These are phyloP conservation scores for Cryomyces minteri DNA, from an alignment of 495 filamentous ascomycete genomes.

Conservation along the genomic window DNA sequence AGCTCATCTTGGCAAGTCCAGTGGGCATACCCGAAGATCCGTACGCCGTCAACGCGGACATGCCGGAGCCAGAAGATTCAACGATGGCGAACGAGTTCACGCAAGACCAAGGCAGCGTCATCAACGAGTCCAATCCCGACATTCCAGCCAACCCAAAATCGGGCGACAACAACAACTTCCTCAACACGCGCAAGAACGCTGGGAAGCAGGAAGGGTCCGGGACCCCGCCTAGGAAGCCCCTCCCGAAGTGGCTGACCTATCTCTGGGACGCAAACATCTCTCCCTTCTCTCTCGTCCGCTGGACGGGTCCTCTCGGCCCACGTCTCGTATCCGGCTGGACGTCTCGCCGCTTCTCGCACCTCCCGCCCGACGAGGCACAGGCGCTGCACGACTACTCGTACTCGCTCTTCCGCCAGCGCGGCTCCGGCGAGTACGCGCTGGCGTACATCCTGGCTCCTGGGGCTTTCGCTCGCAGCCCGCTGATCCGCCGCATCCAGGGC, in stretches of 20 bases:
- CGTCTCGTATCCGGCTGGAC: constrained; percentile 92
- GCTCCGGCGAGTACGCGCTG: constrained; percentile 89
- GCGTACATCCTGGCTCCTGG: constrained; percentile 87
- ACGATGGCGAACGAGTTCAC: constrained; percentile 53
- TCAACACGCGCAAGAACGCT: constrained; percentile 28
- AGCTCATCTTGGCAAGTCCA: constrained; percentile 82
- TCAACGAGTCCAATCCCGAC: constrained; percentile 13
- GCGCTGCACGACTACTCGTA: constrained; percentile 85
- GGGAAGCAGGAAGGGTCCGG: constrained; percentile 11
- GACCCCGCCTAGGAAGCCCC: constrained; percentile 25
- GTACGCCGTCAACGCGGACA: constrained; percentile 62
- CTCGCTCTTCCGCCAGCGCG: constrained; percentile 78
- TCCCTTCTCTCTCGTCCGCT: constrained; percentile 77
- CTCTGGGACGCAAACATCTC: constrained; percentile 97
- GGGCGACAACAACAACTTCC: constrained; percentile 39
- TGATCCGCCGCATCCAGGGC: constrained; percentile 74
- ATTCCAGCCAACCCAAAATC: constrained; percentile 17
- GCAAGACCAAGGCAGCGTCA: constrained; percentile 47
- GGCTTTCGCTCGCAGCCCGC: constrained; percentile 72
- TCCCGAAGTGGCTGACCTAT: constrained; percentile 73
- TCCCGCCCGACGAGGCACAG: constrained; percentile 63
- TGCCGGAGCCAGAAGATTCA: constrained; percentile 58
- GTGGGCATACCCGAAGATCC: constrained; percentile 94
- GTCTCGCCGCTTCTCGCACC: constrained; percentile 71
- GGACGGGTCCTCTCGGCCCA: constrained; percentile 81